These are phyloP conservation scores for Neofusicoccum cordaticola DNA, from an alignment of 2,329 filamentous ascomycete genomes.

Conservation along the genomic window DNA sequence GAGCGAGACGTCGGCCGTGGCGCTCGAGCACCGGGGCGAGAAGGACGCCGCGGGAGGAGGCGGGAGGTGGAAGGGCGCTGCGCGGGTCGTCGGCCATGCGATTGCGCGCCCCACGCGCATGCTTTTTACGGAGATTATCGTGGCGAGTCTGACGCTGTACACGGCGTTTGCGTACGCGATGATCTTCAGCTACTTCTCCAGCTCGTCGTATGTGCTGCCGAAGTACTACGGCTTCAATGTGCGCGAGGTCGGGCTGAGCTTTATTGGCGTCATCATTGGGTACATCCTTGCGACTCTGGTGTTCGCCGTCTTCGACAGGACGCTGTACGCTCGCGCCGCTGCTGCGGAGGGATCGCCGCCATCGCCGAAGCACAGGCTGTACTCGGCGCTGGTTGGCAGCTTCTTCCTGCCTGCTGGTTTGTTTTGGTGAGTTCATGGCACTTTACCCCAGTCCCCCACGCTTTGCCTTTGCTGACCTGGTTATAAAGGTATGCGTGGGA, in stretches of 20 bases:
- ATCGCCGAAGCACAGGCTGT: slow-evolving; percentile 57
- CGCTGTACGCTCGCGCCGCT: slow-evolving; percentile 28
- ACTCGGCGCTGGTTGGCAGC: slow-evolving; percentile 58
- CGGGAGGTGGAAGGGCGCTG: no score
- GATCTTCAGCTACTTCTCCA: slow-evolving; percentile 36
- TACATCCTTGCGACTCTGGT: slow-evolving; percentile 29
- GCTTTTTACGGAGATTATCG: slow-evolving; percentile 34
- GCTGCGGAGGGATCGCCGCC: slow-evolving; percentile 23
- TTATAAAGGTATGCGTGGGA: slow-evolving; percentile 51
- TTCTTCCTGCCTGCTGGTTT: slow-evolving; percentile 52
- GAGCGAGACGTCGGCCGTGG: slow-evolving; percentile 52
- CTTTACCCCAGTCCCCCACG: no score
- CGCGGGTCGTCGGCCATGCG: slow-evolving; percentile 36
- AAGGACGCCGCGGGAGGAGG: no score
- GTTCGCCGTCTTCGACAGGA: slow-evolving; percentile 34
- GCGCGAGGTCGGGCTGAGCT: slow-evolving; percentile 32
- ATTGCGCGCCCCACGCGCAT: slow-evolving; percentile 53
- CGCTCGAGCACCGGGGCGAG: background rate
- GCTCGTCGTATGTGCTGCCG: slow-evolving; percentile 34
- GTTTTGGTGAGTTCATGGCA: slow-evolving; percentile 48
- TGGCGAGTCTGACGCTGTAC: slow-evolving; percentile 35
- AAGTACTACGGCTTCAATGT: slow-evolving; percentile 29
- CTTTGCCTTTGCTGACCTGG: background rate
- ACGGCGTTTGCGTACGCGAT: slow-evolving; percentile 34
- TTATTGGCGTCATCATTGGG: slow-evolving; percentile 34